A percentile compares a stretch with the other conserved stretches of the same genome.
These are phyloP conservation scores for Clarkia xantiana DNA, from an alignment of 345 rosid species.

Conservation along the genomic window DNA sequence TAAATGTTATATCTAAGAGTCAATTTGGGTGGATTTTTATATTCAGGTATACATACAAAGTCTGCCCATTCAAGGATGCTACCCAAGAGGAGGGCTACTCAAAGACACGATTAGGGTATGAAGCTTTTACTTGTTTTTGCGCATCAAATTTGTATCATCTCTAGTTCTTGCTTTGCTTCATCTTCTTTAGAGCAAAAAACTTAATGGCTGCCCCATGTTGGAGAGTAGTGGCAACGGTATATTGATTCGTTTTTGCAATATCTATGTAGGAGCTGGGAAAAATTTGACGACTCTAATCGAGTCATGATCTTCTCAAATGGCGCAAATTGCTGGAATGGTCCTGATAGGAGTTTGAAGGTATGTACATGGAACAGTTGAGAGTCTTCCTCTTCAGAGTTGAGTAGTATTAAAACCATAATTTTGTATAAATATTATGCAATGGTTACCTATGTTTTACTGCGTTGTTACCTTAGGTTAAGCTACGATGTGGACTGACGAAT, in stretches of 20 bases:
- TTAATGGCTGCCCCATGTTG: too few relatives aligned
- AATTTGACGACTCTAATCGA: slow-evolving; percentile 48
- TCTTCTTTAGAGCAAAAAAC: too few relatives aligned
- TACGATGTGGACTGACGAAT: slow-evolving; percentile 75
- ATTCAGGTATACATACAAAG: slow-evolving; percentile 84
- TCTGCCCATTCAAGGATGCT: slow-evolving; percentile 79
- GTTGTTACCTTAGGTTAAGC: slow-evolving; percentile 39
- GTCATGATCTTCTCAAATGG: slow-evolving; percentile 68
- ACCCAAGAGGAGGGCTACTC: slow-evolving; percentile 75
- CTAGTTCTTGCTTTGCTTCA: too few relatives aligned
- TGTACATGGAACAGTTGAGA: neutral
- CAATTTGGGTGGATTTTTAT: neutral
- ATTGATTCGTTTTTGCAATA: neutral
- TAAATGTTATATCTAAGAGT: too few relatives aligned
- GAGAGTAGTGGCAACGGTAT: neutral
- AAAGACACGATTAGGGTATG: slow-evolving; percentile 67
- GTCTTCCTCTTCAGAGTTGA: neutral
- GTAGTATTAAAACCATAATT: neutral
- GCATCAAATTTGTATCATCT: too few relatives aligned
- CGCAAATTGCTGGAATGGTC: slow-evolving; percentile 95
- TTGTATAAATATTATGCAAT: neutral
- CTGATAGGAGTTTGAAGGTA: slow-evolving; percentile 87
- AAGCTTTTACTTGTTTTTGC: too few relatives aligned
- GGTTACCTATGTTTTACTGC: slow-evolving; percentile 3
- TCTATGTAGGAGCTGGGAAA: slow-evolving; percentile 54